Percentiles rank a stretch among this genome's conserved stretches.
phyloP scores from a whole-genome alignment of 768 basidiomycete genomes.

The Serendipita vermifera region DNA sequence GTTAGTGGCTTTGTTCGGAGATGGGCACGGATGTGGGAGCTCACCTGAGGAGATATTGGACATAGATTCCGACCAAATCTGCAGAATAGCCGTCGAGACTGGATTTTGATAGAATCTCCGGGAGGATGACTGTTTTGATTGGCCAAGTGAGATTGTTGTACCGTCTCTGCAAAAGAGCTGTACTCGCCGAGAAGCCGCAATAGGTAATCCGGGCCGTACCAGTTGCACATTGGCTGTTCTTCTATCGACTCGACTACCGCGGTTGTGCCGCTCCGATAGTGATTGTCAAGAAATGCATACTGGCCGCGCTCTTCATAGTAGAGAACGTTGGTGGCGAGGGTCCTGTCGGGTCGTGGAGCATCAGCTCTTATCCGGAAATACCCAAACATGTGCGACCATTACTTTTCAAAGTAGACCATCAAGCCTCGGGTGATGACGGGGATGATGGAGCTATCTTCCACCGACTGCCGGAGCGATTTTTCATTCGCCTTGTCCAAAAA shows the following conservation, averaged over 20 bases:
- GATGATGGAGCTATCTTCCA: not conserved
- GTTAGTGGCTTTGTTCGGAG: not conserved
- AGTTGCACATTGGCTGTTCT: not conserved
- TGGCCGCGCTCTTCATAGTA: not conserved
- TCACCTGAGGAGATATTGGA: not conserved
- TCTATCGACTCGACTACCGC: not conserved
- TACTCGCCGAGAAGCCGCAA: not conserved
- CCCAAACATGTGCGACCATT: too few species aligned
- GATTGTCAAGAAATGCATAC: slow-evolving; percentile 7
- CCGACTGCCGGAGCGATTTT: not conserved
- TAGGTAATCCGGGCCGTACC: slow-evolving; percentile 1
- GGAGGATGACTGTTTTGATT: not conserved
- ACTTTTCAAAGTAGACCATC: slow-evolving; percentile 7
- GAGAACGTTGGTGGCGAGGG: not conserved
- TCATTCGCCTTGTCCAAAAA: not conserved
- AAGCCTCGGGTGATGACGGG: slow-evolving; percentile 3
- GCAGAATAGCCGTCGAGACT: not conserved
- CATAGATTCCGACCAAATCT: not conserved
- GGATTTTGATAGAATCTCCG: not conserved
- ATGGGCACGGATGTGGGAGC: not conserved
- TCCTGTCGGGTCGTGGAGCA: too few species aligned
- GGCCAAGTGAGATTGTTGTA: too few species aligned
- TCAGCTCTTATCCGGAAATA: too few species aligned
- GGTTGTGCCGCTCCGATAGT: not conserved
- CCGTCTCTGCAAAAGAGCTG: too few species aligned